Evolutionary conservation across 2,329 filamentous ascomycete genomes (phyloP), one percentile per base, ranked within the genome.

Genomic region (Monilinia fructicola): DNA sequence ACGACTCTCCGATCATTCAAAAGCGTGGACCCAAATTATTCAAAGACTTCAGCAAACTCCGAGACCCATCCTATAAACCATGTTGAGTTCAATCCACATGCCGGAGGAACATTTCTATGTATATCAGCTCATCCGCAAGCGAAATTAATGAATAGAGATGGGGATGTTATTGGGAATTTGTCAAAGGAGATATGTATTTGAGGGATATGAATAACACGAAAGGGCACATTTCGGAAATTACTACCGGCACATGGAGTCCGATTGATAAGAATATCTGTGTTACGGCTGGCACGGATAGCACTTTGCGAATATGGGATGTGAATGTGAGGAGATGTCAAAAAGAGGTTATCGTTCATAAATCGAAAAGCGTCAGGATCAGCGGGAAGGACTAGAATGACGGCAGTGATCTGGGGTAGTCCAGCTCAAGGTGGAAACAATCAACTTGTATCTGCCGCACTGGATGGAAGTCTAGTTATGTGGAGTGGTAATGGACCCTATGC

Each of bases 131-230:
- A 94, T 52, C 89, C 94, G 1, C 94, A 98, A 77, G 92, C 94
- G 16, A 93, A 93, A 77, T 88, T 99, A 31, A 84, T 98, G 77
- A 91, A 87, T 73, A 88, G 95, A 74, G 94, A 99, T 79, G 95
- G 95, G 50, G 92, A 96, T 54, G 84, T 90, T 10, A 74, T 96
- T 59, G 89, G 90, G 93, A 97, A 75, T 98, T 97, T 71, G 90
- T 93, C 72, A 99, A 99, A 79, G 95, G 95, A 55, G 95, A 99
- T 77, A 98, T 98, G 93, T 99, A 99, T 74, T 80, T 99, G 71
- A 86, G 94, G 65, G 95, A 99, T 77, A 96, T 98, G 90, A 87
- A 97, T 78, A 93, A 98, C 77, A 99, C 95, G 5, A 98, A 97
- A 77, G 95, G 95, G 1, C 95, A 99, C 78, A 88, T 97, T 63